Base-by-base conservation (phyloP, 768 basidiomycete genomes). In the Mycena polygramma region DNA sequence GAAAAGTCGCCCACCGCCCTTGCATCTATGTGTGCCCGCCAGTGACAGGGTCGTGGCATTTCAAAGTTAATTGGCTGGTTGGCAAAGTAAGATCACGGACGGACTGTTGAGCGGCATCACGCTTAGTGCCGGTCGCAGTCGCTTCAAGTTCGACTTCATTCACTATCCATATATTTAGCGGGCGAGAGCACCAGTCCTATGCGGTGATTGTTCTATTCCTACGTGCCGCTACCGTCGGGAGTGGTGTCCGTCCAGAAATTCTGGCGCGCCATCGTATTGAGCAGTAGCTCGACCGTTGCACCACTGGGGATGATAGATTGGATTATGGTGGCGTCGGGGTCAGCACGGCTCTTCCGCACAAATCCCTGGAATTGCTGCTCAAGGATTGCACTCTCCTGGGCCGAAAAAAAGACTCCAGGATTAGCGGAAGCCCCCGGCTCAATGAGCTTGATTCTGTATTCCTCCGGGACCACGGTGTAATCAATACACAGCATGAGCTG, bases 251-350 rank as follows among this genome's bases (percentile, higher is more conserved):
- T 49, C 78, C 81, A 81, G 61, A 82, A 79, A 49, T 68, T 43
- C 37, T 64, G 57, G 24, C 79, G 76, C 26, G 75, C 70, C 19
- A 80, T 75, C 22, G 81, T 71, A 9, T 80, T 81, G 39, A 78
- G 57, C 7, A 81, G 76, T 36, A 78, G 64, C 63, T 81, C 78
- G 52, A 70, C 39, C 2, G 74, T 74, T 54, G 73, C 74, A 6
- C 82, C 81, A 58, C 78, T 79, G 17, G 77, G 72, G 37, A 83
- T 76, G 69, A 69, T 74, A 72, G 76, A 79, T 67, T 83, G 79
- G 5, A 83, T 74, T 57, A 77, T 76, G 22, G 75, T 77, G 10
- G 75, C 77, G 35, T 76, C 78, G 69, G 80, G 54, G 37, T 30
- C 73, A 11, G 76, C 72, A 61, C 74, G 70, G 11, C 77, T 79